Conservation (phyloP, 1,139 yeast genomes). For the Blastobotrys niveus region DNA sequence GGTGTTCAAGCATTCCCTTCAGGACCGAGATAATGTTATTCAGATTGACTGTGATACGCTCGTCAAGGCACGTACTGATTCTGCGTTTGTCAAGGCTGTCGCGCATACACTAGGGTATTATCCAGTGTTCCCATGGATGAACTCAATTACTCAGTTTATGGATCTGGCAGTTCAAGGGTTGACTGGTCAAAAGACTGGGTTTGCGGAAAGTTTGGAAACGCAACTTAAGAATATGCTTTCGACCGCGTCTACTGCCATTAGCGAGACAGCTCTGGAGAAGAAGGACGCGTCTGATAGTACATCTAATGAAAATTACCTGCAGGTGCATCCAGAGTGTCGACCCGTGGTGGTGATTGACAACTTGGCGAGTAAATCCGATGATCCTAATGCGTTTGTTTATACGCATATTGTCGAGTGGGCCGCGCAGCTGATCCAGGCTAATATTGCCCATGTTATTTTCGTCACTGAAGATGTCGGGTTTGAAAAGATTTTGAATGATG, state of each 20-base stretch:
- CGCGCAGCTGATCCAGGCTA: slow-evolving; percentile 63
- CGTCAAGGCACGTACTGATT: slow-evolving; percentile 60
- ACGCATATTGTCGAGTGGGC: slow-evolving; percentile 86
- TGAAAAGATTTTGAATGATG: slow-evolving; percentile 55
- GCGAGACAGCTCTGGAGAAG: slow-evolving; percentile 56
- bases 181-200: slow-evolving; percentile 91
- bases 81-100: slow-evolving; percentile 57
- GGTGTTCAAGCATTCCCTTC: slow-evolving; percentile 63
- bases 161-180: slow-evolving; percentile 86
- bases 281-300: slow-evolving; percentile 18
- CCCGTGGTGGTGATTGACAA: slow-evolving; percentile 84
- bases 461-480: slow-evolving; percentile 82
- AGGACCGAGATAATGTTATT: slow-evolving; percentile 52
- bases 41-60: slow-evolving; percentile 74
- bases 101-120: slow-evolving; percentile 81
- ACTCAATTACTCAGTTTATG: slow-evolving; percentile 67
- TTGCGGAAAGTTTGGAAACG: slow-evolving; percentile 77
- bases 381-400: slow-evolving; percentile 63
- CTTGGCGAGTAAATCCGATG: slow-evolving; percentile 50
- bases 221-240: slow-evolving; percentile 79
- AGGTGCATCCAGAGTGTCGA: slow-evolving; percentile 77
- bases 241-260: slow-evolving; percentile 65
- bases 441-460: slow-evolving; percentile 83
- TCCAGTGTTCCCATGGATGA: slow-evolving; percentile 93
- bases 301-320: slow-evolving; percentile 76